A percentile compares a stretch with the other conserved stretches of the same genome.
Conservation (phyloP, 1,139 yeast genomes). For the Lodderomyces metapsilosis region DNA sequence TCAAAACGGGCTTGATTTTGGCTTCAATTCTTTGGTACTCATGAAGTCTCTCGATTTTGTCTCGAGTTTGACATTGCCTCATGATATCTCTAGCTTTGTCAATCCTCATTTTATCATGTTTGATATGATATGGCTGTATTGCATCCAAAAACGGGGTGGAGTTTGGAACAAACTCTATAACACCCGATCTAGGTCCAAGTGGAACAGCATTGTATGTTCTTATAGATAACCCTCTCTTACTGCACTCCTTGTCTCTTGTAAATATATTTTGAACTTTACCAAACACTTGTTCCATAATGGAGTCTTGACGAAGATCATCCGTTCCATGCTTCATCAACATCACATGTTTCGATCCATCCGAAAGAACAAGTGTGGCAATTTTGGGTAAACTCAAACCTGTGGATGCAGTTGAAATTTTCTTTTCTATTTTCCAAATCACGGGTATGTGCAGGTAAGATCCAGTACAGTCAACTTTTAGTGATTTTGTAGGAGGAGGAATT, state of each 20-base stretch:
- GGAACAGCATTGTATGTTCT: constrained; percentile 91
- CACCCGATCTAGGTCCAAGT: constrained; percentile 81
- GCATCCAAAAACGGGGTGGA: constrained; percentile 73
- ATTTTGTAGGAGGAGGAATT: constrained; percentile 71
- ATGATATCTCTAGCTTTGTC: constrained; percentile 65
- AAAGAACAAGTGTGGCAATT: constrained; percentile 53
- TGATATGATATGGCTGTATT: constrained; percentile 56
- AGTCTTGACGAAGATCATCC: constrained; percentile 93
- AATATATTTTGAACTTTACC: constrained; percentile 79
- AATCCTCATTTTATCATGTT: constrained; percentile 39
- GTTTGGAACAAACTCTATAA: constrained; percentile 84
- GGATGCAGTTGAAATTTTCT: constrained; percentile 57
- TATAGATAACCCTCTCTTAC: constrained; percentile 56
- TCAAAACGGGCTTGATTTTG: constrained; percentile 63
- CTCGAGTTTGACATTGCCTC: constrained; percentile 54
- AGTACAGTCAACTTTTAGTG: constrained; percentile 40
- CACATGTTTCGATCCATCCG: constrained; percentile 57
- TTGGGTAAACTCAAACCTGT: constrained; percentile 89
- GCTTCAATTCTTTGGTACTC: constrained; percentile 50
- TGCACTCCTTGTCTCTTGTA: constrained; percentile 52
- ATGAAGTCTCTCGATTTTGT: constrained; percentile 45
- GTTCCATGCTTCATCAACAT: constrained; percentile 79
- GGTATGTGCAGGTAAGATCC: constrained; percentile 52
- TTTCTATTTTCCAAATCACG: constrained; percentile 42
- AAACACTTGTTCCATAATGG: constrained; percentile 97